Percentiles rank a stretch among this genome's conserved stretches.
Conservation (phyloP, 2,329 filamentous ascomycete genomes). For the Amauroascus verrucosus region DNA sequence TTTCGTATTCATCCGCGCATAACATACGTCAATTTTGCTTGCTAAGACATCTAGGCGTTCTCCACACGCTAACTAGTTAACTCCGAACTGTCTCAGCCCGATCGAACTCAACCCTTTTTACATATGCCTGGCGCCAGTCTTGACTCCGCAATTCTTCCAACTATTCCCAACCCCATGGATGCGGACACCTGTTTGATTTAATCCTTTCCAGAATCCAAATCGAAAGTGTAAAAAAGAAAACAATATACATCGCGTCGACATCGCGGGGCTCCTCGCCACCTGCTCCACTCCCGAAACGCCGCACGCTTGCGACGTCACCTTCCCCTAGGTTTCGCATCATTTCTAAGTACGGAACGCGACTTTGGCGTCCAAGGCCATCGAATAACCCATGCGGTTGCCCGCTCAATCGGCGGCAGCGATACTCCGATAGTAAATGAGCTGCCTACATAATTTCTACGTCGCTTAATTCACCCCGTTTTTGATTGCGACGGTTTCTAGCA, state of each 20-base stretch:
- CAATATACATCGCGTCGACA: not conserved
- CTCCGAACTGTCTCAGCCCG: conserved; percentile 12
- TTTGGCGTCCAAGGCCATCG: conserved; percentile 1
- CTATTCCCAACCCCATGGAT: not conserved
- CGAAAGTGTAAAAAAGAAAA: too few species aligned
- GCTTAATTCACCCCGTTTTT: not conserved
- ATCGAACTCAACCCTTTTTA: not conserved
- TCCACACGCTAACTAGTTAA: conserved; percentile 9
- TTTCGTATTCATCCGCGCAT: not conserved
- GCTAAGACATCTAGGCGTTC: conserved; percentile 8
- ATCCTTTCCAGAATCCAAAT: not conserved
- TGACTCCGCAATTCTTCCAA: not conserved
- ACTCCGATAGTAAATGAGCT: conserved; percentile 4
- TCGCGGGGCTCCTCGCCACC: conserved; percentile 3
- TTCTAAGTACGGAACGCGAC: conserved; percentile 2
- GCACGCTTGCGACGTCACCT: conserved; percentile 8
- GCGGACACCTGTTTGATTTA: not conserved
- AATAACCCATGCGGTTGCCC: conserved; percentile 8
- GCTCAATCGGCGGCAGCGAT: not conserved
- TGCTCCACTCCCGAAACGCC: conserved; percentile 8
- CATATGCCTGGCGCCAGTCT: conserved; percentile 4
- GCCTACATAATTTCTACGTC: not conserved
- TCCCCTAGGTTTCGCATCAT: not conserved
- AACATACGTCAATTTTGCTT: not conserved
- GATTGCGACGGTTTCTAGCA: not conserved